Percentiles rank a stretch among this genome's conserved stretches.
These are phyloP conservation scores for Prunus davidiana DNA, from an alignment of 306 rosid genomes.

Conservation along the genomic window DNA sequence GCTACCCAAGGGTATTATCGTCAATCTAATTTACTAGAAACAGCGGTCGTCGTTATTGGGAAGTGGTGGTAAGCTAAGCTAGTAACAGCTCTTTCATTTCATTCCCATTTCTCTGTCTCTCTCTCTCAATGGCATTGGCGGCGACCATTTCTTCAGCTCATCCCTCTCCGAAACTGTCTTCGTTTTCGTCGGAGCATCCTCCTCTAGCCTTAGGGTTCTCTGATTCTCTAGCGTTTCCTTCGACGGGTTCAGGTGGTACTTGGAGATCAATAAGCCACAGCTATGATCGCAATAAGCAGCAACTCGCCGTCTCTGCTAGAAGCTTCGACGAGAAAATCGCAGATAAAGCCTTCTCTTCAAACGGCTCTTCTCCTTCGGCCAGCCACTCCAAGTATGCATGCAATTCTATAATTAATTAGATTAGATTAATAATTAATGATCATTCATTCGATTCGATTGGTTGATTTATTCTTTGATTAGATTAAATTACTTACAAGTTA, in stretches of 20 bases:
- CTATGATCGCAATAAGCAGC: neutral
- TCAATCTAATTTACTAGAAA: neutral
- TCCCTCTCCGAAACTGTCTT: neutral
- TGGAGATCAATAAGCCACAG: conserved; percentile 12
- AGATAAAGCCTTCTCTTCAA: conserved; percentile 21
- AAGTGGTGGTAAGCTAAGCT: neutral
- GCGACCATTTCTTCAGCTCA: conserved; percentile 6
- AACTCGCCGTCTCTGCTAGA: conserved; percentile 35
- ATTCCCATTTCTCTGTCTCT: too few relatives aligned
- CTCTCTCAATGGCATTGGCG: neutral
- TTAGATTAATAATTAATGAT: neutral
- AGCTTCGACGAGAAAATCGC: conserved; percentile 14
- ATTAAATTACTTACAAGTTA: too few relatives aligned
- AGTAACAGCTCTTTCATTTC: neutral
- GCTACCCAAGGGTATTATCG: neutral
- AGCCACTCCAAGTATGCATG: conserved; percentile 37
- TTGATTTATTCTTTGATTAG: too few relatives aligned
- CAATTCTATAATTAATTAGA: neutral
- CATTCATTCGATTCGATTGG: neutral
- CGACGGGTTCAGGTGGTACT: neutral
- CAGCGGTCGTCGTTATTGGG: neutral
- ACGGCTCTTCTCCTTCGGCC: conserved; percentile 30
- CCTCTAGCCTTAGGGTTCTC: conserved; percentile 3
- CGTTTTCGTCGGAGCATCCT: neutral
- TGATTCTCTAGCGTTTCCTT: neutral